A percentile compares a stretch with the other conserved stretches of the same genome.
phyloP scores from a whole-genome alignment of 2,329 filamentous ascomycete species.

The Chrysoporthe cubensis region DNA sequence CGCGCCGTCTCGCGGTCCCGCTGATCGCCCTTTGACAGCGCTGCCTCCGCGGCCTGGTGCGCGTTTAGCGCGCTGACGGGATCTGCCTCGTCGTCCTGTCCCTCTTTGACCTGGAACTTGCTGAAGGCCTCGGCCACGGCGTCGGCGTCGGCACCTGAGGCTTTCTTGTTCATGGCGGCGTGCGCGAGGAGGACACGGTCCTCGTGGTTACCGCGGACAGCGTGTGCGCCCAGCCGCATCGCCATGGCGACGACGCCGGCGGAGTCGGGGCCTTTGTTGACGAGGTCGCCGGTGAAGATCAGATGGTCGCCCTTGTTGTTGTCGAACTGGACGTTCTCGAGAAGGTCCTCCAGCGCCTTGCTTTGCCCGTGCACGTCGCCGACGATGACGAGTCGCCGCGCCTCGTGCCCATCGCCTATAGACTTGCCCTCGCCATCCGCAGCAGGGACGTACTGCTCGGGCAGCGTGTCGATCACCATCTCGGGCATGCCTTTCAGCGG shows the following conservation, averaged over 20 bases:
- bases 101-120: slow-evolving; percentile 34
- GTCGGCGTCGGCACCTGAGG: background rate
- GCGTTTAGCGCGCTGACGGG: slow-evolving; percentile 30
- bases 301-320: slow-evolving; percentile 67
- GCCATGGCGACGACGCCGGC: slow-evolving; percentile 76
- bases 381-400: slow-evolving; percentile 73
- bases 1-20: slow-evolving; percentile 60
- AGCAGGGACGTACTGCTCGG: slow-evolving; percentile 35
- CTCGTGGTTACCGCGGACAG: slow-evolving; percentile 91
- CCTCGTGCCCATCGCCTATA: slow-evolving; percentile 32
- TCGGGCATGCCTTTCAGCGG: slow-evolving; percentile 38
- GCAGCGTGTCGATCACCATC: slow-evolving; percentile 37
- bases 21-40: slow-evolving; percentile 41
- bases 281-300: slow-evolving; percentile 76
- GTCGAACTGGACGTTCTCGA: slow-evolving; percentile 69
- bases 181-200: slow-evolving; percentile 77
- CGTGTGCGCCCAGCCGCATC: slow-evolving; percentile 73
- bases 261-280: slow-evolving; percentile 87
- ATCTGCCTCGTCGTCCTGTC: slow-evolving; percentile 17
- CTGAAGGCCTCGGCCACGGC: slow-evolving; percentile 20
- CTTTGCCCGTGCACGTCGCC: slow-evolving; percentile 94
- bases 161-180: slow-evolving; percentile 38
- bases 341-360: slow-evolving; percentile 65
- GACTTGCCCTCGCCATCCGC: background rate
- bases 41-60: slow-evolving; percentile 23